Base-by-base conservation (phyloP, 139 green algal species). In the Coccomyxa sp. region DNA sequence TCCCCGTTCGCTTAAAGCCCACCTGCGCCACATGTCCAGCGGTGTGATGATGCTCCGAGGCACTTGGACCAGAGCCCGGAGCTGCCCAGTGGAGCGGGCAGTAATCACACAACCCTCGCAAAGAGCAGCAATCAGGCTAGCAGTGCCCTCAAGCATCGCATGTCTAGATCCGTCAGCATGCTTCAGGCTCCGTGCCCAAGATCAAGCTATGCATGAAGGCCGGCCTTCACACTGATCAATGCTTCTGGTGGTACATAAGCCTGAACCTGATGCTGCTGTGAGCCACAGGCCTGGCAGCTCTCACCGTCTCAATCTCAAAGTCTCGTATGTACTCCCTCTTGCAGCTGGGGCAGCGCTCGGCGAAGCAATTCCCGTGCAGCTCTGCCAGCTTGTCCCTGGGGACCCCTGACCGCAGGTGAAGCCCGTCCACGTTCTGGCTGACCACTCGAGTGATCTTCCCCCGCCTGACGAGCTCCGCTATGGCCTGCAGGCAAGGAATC, bases 311-410 rank as follows among this genome's bases (percentile, higher is more conserved):
- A 71, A 99, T 89, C 82, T 99, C 94, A 88, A 98, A 99, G 81
- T 98, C 95, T 2, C 95, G 85, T 7, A 94, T 39, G 76, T 97
- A 98, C 81, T 94, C 75, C 0, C 29, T 38, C 58, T 81, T 79
- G 88, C 95, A 98, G 5, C 55, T 55, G 22, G 74, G 36, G 86
- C 95, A 99, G 34, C 85, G 80, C 86, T 99, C 96, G 22, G 85
- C 85, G 78, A 98, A 98, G 84, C 93, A 98, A 87, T 98, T 98
- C 80, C 96, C 96, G 80, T 99, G 96, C 81, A 99, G 88, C 89
- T 99, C 96, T 6, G 95, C 92, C 8, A 99, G 81, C 73, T 84
- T 31, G 0, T 75, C 69, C 7, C 80, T 73, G 0, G 90, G 92
- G 27, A 95, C 80, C 18, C 93, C 95, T 8, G 87, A 92, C 33